These are phyloP conservation scores for Dipteronia sinensis DNA, from an alignment of 345 rosid genomes.

Conservation along the genomic window DNA sequence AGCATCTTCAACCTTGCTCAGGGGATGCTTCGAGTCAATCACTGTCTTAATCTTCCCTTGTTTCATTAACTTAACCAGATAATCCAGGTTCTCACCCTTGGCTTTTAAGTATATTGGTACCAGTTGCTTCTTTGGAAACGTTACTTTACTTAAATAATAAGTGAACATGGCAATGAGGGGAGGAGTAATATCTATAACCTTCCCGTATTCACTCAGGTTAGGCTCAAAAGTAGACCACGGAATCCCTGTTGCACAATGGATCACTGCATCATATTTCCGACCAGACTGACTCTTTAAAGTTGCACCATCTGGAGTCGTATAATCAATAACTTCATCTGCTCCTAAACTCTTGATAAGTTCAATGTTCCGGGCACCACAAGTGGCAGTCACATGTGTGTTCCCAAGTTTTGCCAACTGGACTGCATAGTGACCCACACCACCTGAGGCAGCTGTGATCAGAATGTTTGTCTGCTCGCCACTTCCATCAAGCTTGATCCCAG, in stretches of 20 bases:
- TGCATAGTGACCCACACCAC: conserved; percentile 84
- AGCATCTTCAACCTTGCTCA: conserved; percentile 71
- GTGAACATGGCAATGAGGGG: conserved; percentile 45
- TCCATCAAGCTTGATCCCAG: conserved; percentile 70
- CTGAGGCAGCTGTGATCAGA: conserved; percentile 75
- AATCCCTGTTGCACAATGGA: conserved; percentile 63
- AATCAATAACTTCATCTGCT: conserved; percentile 82
- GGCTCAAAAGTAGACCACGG: conserved; percentile 75
- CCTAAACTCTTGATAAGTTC: conserved; percentile 72
- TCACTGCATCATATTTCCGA: conserved; percentile 65
- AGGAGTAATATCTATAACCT: conserved; percentile 63
- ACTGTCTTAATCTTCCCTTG: conserved; percentile 68
- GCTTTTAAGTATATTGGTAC: conserved; percentile 47
- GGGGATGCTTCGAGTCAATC: conserved; percentile 54
- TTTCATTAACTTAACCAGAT: conserved; percentile 51
- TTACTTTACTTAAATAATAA: conserved; percentile 50
- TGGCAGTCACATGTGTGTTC: conserved; percentile 77
- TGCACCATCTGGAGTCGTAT: conserved; percentile 77
- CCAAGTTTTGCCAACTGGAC: conserved; percentile 78
- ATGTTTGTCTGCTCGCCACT: conserved; percentile 55
- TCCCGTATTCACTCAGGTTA: conserved; percentile 56
- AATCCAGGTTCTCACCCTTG: conserved; percentile 53
- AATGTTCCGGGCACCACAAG: conserved; percentile 77
- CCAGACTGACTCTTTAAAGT: conserved; percentile 74
- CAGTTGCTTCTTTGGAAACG: conserved; percentile 68